phyloP scores from a whole-genome alignment of 495 filamentous ascomycete species.

The Durotheca rogersii region DNA sequence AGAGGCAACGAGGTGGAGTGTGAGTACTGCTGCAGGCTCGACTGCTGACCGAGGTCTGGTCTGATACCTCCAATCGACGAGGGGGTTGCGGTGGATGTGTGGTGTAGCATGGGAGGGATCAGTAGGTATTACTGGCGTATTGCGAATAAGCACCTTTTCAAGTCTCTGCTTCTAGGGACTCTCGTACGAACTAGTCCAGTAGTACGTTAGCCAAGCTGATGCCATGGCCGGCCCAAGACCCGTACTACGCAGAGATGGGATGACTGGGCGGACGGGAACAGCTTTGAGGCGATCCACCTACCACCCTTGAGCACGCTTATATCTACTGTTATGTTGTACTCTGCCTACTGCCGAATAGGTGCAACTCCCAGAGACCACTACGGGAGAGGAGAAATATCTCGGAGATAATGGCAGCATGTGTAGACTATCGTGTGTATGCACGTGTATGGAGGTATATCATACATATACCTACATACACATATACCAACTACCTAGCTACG shows the following conservation, averaged over 20 bases:
- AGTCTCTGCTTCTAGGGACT: conserved; percentile 17
- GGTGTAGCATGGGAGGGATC: too few relatives aligned
- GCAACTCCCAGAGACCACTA: too few relatives aligned
- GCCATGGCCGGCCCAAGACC: conserved; percentile 11
- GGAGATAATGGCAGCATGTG: too few relatives aligned
- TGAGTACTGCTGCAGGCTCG: conserved; percentile 11
- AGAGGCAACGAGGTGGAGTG: conserved; percentile 7
- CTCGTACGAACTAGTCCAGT: conserved; percentile 20
- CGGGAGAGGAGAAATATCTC: too few relatives aligned
- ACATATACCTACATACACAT: too few relatives aligned
- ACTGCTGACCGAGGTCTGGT: conserved; percentile 8
- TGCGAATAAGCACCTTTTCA: conserved; percentile 8
- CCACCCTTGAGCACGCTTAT: neutral
- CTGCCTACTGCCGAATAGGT: neutral
- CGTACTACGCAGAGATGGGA: conserved; percentile 1
- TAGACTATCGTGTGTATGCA: too few relatives aligned
- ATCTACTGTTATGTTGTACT: conserved; percentile 1
- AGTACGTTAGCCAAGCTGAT: conserved; percentile 17
- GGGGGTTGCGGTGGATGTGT: conserved; percentile 17
- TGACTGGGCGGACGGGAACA: neutral
- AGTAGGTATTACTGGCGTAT: neutral
- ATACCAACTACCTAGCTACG: too few relatives aligned
- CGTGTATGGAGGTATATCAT: too few relatives aligned
- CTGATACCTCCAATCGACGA: too few relatives aligned
- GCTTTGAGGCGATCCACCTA: neutral